Evolutionary conservation across 2,329 filamentous ascomycete species (phyloP).

Genomic region (Fusarium sp.): DNA sequence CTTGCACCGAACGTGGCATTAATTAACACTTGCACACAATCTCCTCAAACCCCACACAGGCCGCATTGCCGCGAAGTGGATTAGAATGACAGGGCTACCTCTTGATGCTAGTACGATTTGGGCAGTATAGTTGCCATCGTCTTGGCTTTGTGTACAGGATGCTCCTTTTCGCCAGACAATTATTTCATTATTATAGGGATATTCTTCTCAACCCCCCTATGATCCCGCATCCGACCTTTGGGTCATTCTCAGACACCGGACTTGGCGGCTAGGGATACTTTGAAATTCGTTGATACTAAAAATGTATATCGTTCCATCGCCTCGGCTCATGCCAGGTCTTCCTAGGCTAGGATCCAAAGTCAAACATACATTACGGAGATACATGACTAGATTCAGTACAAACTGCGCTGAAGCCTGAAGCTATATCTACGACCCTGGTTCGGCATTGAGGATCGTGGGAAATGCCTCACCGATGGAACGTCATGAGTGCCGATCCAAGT

Average conservation of each 20-base stretch:
- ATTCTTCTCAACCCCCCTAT: constrained; percentile 10
- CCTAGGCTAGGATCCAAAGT: constrained; percentile 5
- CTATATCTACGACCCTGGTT: constrained; percentile 20
- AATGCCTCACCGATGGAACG: constrained; percentile 33
- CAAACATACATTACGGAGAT: constrained; percentile 14
- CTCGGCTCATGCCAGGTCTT: constrained; percentile 10
- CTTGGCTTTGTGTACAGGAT: constrained; percentile 5
- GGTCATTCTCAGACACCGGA: constrained; percentile 6
- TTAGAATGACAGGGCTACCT: constrained; percentile 25
- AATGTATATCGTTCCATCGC: not conserved
- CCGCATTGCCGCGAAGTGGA: constrained; percentile 30
- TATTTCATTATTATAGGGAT: constrained; percentile 14
- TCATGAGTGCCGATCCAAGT: constrained; percentile 27
- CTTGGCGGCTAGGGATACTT: constrained; percentile 16
- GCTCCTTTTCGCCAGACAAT: constrained; percentile 17
- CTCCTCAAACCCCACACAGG: constrained; percentile 32
- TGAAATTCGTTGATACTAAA: constrained; percentile 4
- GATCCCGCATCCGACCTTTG: constrained; percentile 2
- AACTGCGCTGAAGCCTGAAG: constrained; percentile 12
- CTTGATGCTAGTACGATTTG: constrained; percentile 12
- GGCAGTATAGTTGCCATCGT: not conserved
- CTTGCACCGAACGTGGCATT: constrained; percentile 21
- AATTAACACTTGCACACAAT: constrained; percentile 26
- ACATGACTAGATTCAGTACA: constrained; percentile 18
- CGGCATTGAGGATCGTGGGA: constrained; percentile 22